Base-by-base conservation (phyloP, 2,329 filamentous ascomycete species). In the Thielaviopsis ethacetica region DNA sequence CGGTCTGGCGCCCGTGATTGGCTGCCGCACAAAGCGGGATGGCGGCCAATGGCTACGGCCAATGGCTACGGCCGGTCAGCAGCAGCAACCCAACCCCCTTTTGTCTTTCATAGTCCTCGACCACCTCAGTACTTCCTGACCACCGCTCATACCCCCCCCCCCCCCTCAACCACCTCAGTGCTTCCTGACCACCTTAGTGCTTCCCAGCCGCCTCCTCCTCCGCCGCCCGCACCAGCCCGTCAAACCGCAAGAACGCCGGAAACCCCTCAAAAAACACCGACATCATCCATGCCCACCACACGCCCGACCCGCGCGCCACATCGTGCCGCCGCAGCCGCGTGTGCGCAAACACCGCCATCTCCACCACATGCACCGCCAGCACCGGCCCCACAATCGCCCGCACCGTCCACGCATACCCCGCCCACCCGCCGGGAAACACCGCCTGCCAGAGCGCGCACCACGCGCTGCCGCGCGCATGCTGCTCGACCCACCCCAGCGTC, bases 361-460 rank as follows among this genome's bases (percentile, higher is more conserved):
- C 91, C 2, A 69, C 61, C 0, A 75, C 22, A 70, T 96, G 91
- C 13, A 88, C 77, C 0, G 66, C 73, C 1, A 88, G 3, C 59
- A 91, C 79, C 0, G 79, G 73, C 21, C 72, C 64, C 58, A 85
- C 72, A 50, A 91, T 72, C 15, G 72, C 67, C 54, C 77, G 77
- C 62, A 85, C 81, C 1, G 86, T 69, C 67, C 74, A 77, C 62
- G 76, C 73, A 64, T 81, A 84, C 59, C 78, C 78, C 1, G 66
- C 68, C 1, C 81, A 76, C 10, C 88, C 83, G 1, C 74, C 73
- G 10, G 53, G 82, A 57, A 83, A 79, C 47, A 71, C 67, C 9
- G 64, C 66, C 30, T 83, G 71, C 3, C 84, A 67, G 12, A 73
- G 63, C 21, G 71, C 66, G 73, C 81, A 82, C 34, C 73, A 67